phyloP scores from a whole-genome alignment of 2,329 filamentous ascomycete genomes.

The Calonectria pteridis region DNA sequence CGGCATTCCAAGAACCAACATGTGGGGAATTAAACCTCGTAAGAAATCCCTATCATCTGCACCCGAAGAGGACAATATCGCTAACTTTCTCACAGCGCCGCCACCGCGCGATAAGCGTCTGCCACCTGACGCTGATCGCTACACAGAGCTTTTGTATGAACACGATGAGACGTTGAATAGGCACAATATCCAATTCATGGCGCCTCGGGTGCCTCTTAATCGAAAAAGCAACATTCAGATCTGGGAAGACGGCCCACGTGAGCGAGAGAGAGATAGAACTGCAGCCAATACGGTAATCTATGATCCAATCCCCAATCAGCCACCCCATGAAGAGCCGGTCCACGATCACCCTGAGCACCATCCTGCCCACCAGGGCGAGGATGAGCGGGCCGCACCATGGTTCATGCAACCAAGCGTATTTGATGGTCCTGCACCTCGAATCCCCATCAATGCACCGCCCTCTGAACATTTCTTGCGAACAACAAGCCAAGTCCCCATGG shows the following conservation, averaged over 20 bases:
- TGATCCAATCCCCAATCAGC: not conserved
- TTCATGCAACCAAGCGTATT: conserved; percentile 44
- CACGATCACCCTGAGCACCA: not conserved
- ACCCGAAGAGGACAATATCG: not conserved
- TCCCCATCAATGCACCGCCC: conserved; percentile 39
- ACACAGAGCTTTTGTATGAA: not conserved
- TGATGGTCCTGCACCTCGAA: conserved; percentile 2
- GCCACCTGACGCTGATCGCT: not conserved
- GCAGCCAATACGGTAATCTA: not conserved
- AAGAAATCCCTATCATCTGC: not conserved
- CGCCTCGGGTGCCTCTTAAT: not conserved
- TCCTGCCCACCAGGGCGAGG: not conserved
- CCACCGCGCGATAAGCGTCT: not conserved
- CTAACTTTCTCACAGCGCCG: not conserved
- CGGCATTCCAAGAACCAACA: conserved; percentile 29
- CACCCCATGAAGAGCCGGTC: too few species aligned
- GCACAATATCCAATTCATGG: not conserved
- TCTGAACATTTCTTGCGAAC: conserved; percentile 54
- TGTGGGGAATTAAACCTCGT: conserved; percentile 36
- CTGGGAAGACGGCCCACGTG: not conserved
- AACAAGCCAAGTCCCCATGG: conserved; percentile 49
- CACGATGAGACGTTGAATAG: not conserved
- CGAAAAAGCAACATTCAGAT: not conserved
- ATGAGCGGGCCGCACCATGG: conserved; percentile 31
- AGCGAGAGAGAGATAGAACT: too few species aligned